Evolutionary conservation across 176 grass and related monocot genomes (phyloP).

Genomic region (Cymbopogon citratus): DNA sequence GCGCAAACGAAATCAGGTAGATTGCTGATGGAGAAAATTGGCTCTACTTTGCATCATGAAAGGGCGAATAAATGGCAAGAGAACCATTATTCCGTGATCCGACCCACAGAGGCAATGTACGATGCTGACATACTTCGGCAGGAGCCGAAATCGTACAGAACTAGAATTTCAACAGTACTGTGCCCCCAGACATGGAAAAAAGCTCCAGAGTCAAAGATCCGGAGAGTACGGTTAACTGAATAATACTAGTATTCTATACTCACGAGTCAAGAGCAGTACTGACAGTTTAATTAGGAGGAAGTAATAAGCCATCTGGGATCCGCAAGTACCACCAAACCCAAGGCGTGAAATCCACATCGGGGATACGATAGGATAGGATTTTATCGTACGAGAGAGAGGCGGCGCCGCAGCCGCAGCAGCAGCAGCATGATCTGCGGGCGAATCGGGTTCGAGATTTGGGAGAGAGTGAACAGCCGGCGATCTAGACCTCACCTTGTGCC

Average conservation of each 20-base stretch:
- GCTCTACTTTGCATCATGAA: constrained; percentile 3
- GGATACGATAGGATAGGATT: not conserved
- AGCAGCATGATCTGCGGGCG: not conserved
- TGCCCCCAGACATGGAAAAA: not conserved
- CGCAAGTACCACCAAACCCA: not conserved
- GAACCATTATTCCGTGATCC: not conserved
- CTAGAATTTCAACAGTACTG: not conserved
- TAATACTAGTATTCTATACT: not conserved
- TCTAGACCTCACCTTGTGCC: no score
- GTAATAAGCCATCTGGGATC: not conserved
- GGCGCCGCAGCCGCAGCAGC: not conserved
- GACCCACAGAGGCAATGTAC: not conserved
- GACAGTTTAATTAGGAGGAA: not conserved
- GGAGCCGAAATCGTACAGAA: not conserved
- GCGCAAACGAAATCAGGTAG: not conserved
- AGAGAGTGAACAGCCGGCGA: no score
- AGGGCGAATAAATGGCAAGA: not conserved
- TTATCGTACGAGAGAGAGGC: not conserved
- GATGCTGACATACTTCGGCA: not conserved
- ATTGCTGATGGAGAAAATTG: not conserved
- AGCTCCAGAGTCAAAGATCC: constrained; percentile 15
- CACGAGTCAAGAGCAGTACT: not conserved
- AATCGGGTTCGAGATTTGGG: not conserved
- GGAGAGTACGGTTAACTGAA: not conserved
- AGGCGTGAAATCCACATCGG: not conserved